Evolutionary conservation across 78 protist species (phyloP).

Genomic region (Dictyostelium firmibasis): DNA sequence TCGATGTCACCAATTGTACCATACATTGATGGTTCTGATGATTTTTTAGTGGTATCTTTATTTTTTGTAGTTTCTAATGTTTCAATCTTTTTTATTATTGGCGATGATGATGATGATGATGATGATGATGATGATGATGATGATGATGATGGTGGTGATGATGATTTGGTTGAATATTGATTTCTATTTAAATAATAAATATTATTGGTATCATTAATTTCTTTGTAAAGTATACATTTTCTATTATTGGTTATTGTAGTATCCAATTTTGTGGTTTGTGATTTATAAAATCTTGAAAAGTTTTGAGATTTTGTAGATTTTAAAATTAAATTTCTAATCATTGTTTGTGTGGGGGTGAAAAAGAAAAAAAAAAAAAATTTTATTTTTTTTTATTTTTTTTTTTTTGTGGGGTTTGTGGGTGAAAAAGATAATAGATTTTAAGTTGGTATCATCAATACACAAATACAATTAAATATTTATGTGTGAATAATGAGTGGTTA

Average conservation of each 20-base stretch:
- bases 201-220: not conserved
- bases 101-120: not conserved
- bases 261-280: not conserved
- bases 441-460: not conserved
- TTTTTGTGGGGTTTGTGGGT: not conserved
- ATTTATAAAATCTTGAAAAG: not conserved
- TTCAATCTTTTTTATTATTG: not conserved
- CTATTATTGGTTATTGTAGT: not conserved
- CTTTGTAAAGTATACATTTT: not conserved
- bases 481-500: not conserved
- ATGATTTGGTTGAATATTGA: not conserved
- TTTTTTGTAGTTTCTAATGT: not conserved
- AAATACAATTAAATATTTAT: not conserved
- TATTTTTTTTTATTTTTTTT: not conserved
- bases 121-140: not conserved
- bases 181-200: not conserved
- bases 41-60: not conserved
- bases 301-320: not conserved
- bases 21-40: not conserved
- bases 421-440: not conserved
- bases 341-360: not conserved
- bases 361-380: not conserved
- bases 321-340: not conserved
- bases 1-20: constrained; percentile 10
- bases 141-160: not conserved